Evolutionary conservation across 768 basidiomycete genomes (phyloP), one percentile per base, ranked within the genome.

Genomic region (Cystobasidium ongulense): DNA sequence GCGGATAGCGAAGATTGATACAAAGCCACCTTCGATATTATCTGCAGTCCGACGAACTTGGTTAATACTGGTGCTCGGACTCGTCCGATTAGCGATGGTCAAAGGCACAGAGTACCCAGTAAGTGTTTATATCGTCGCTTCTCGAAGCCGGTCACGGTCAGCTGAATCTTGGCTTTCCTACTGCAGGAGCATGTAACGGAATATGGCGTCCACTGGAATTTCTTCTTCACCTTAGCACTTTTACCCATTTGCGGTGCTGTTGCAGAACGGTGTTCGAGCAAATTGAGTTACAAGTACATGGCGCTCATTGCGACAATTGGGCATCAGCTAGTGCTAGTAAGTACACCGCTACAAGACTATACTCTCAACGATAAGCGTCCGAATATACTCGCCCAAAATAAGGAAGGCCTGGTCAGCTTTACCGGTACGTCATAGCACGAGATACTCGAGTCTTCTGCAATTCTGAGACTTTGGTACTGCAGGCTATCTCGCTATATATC

Each of bases 141-240:
- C n/a, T n/a, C n/a, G n/a, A n/a, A n/a, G n/a, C n/a, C n/a, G n/a
- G n/a, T n/a, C n/a, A n/a, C n/a, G n/a, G n/a, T n/a, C 66, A 35
- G 67, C 67, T 66, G 23, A 43, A 23, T 4, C 31, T 35, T 36
- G 23, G 1, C 13, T 18, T 27, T 27, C 18, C 38, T 31, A n/a
- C 11, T 0, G 35, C 73, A 89, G 94, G 96, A 98, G 83, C 96
- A 98, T 74, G 88, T 90, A 68, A 89, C 93, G 0, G 96, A 99
- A 82, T 98, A 98, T 76, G 96, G 96, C 0, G 87, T 87, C 0
- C 95, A 98, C 78, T 99, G 96, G 96, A 98, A 98, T 80, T 97
- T 98, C 82, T 99, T 99, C 85, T 85, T 98, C 77, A 97, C 96
- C 0, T 84, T 98, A 25, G 92, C 89, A 0, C 76, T 91, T 0